phyloP scores from a whole-genome alignment of 2,329 filamentous ascomycete genomes.

The Madurella mycetomatis region DNA sequence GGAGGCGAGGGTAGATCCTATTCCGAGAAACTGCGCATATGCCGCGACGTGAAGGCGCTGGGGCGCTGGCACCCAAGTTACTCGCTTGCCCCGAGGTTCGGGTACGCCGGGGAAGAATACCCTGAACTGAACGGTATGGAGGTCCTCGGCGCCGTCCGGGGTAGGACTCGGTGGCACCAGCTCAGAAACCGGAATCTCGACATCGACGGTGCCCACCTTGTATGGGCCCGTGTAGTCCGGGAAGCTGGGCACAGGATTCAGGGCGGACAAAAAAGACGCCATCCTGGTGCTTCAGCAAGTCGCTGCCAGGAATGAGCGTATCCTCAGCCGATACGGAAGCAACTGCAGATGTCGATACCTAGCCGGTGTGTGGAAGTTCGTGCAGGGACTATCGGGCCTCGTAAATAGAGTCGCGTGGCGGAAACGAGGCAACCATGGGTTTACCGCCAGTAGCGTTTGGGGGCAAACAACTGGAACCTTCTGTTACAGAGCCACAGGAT shows the following conservation, averaged over 20 bases:
- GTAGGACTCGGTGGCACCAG: constrained; percentile 50
- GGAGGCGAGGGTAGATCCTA: constrained; percentile 53
- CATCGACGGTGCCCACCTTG: constrained; percentile 72
- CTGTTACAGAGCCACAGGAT: no score
- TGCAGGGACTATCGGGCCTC: no score
- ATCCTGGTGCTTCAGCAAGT: constrained; percentile 30
- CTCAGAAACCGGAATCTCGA: constrained; percentile 68
- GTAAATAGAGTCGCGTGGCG: no score
- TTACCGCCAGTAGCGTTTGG: no score
- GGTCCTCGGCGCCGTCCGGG: constrained; percentile 50
- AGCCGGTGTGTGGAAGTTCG: no score
- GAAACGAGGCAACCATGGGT: no score
- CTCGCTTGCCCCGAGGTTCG: constrained; percentile 51
- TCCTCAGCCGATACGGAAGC: background rate
- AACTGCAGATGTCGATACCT: background rate
- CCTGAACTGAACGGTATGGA: constrained; percentile 73
- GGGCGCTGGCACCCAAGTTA: constrained; percentile 73
- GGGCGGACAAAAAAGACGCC: constrained; percentile 45
- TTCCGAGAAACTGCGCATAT: constrained; percentile 72
- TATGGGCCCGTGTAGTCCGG: constrained; percentile 73
- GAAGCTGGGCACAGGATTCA: constrained; percentile 68
- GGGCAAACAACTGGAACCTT: no score
- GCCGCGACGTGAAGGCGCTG: constrained; percentile 70
- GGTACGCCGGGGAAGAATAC: constrained; percentile 71
- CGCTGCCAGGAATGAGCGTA: background rate